phyloP scores from a whole-genome alignment of 129 eudicot genomes.

The Logfia minima region DNA sequence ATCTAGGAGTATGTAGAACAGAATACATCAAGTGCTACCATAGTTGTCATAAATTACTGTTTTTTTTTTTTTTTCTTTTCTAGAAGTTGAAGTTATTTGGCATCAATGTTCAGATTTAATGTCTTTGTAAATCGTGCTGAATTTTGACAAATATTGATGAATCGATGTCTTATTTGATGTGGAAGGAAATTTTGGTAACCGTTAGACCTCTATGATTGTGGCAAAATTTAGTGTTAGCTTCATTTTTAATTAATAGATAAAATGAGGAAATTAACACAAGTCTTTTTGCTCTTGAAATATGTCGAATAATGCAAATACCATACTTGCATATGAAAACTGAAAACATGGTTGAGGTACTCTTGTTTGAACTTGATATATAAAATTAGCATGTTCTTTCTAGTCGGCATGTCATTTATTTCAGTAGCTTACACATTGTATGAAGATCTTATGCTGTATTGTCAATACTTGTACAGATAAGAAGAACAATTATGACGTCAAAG shows the following conservation, averaged over 20 bases:
- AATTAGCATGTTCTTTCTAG: background rate
- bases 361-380: background rate
- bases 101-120: background rate
- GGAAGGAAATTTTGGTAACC: background rate
- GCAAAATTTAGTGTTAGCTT: background rate
- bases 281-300: background rate
- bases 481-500: constrained; percentile 49
- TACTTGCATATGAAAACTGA: background rate
- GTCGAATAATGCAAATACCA: background rate
- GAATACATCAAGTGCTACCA: background rate
- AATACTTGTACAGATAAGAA: constrained; percentile 48
- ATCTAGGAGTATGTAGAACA: background rate
- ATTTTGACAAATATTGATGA: background rate
- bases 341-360: background rate
- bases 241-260: background rate
- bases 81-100: background rate
- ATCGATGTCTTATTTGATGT: background rate
- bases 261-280: background rate
- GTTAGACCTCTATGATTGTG: background rate
- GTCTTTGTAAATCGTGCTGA: background rate
- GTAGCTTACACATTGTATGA: background rate
- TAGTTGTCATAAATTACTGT: too few relatives aligned
- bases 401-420: background rate
- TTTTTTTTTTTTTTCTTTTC: background rate
- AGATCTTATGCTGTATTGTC: constrained; percentile 14